Conservation (phyloP, 257 asterid species). For the Capsicum baccatum region DNA sequence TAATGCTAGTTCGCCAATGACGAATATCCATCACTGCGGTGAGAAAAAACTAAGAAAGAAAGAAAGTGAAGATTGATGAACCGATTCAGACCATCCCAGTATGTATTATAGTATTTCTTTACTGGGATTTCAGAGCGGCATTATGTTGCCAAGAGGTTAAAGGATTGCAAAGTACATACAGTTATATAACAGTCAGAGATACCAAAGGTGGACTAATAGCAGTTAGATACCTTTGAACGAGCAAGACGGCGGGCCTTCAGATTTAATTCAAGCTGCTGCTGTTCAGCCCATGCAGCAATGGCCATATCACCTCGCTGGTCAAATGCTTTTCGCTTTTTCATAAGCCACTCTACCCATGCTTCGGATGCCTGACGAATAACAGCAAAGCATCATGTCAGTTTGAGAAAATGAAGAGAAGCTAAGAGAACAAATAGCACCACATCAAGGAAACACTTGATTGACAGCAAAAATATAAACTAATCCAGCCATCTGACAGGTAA, state of each 20-base stretch:
- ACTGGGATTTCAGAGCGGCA: neutral
- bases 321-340: slow-evolving; percentile 90
- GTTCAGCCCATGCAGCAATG: slow-evolving; percentile 97
- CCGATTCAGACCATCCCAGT: neutral
- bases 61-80: neutral
- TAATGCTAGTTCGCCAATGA: neutral
- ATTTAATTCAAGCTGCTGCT: slow-evolving; percentile 87
- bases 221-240: slow-evolving; percentile 78
- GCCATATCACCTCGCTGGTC: slow-evolving; percentile 99
- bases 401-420: neutral
- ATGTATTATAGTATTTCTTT: neutral
- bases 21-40: neutral
- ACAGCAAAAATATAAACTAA: neutral
- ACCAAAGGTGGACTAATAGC: neutral
- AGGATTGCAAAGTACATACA: neutral
- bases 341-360: slow-evolving; percentile 99
- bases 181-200: neutral
- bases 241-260: slow-evolving; percentile 92
- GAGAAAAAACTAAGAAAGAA: neutral
- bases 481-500: neutral
- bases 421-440: slow-evolving; percentile 8
- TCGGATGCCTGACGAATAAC: slow-evolving; percentile 73
- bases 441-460: neutral
- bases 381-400: neutral
- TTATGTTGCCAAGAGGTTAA: neutral